Evolutionary conservation across 2,329 filamentous ascomycete genomes (phyloP).

Genomic region (Kalaharituber pfeilii): DNA sequence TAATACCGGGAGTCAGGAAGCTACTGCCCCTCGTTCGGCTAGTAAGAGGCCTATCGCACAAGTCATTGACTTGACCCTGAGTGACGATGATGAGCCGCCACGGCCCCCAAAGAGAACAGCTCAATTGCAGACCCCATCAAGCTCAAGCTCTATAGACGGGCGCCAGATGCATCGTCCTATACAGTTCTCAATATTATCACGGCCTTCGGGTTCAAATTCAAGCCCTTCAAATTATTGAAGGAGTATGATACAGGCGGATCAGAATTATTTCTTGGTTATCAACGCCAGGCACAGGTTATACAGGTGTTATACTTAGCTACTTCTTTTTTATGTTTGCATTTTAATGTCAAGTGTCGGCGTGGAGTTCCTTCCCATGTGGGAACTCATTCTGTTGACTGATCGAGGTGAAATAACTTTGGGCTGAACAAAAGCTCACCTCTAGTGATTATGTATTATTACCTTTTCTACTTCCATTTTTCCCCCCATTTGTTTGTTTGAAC

Average conservation of each 20-base stretch:
- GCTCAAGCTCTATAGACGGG: no score
- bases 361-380: no score
- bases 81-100: constrained; percentile 35
- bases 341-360: neutral
- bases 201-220: constrained; percentile 8
- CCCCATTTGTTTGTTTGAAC: no score
- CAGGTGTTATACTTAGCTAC: no score
- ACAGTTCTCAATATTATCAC: constrained; percentile 8
- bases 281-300: no score
- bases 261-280: neutral
- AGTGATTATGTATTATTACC: neutral
- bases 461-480: constrained; percentile 1
- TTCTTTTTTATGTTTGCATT: neutral
- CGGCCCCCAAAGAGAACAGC: constrained; percentile 27
- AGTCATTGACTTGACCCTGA: constrained; percentile 43
- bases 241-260: constrained; percentile 2
- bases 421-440: no score
- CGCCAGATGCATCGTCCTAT: constrained; percentile 23
- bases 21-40: constrained; percentile 19
- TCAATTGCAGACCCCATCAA: no score
- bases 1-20: neutral
- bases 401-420: no score
- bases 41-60: constrained; percentile 36
- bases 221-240: constrained; percentile 5
- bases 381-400: neutral